Evolutionary conservation across 495 filamentous ascomycete genomes (phyloP), one percentile per base, ranked within the genome.

Genomic region (Penicillium roqueforti): DNA sequence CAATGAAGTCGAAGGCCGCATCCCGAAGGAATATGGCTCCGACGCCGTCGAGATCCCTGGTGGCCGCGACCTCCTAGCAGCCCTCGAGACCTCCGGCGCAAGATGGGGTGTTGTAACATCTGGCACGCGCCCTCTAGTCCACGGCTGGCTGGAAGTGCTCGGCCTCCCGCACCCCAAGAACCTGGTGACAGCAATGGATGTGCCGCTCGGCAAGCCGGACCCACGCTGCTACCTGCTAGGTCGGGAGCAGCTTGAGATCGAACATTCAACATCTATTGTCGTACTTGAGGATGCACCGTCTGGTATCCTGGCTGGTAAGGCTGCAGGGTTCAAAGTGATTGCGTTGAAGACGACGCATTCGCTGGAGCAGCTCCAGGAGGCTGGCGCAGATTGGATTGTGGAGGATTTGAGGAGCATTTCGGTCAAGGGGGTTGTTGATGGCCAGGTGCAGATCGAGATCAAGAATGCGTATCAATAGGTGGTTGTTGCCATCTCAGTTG

Each of bases 51-150:
- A 95, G 69, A 87, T 96, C 62, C 87, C 87, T 38, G 91, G 89
- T 28, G 75, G 79, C 19, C 75, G 84, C 53, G 63, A 62, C 38
- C 61, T 89, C 46, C 79, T 89, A 52, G 62, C 76, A 47, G 64
- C 75, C n/a, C 75, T 88, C 8, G 79, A 87, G 52, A 62, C 72
- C 28, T 68, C 71, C 29, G 67, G 74, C 41, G 84, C 81, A 0
- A 83, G 82, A 41, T 98, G 93, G 93, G 87, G 88, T 22, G 92
- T 98, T 53, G 92, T 97, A 8, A 98, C 93, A 5, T 92, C 87
- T 2, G 93, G 93, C 23, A 92, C 90, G 0, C 74, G 79, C 38
- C 87, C 90, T 4, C 79, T 98, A 13, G 83, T 96, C 4, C 80
- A 80, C 18, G 92, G 91, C 42, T 98, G 93, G 93, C 80, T 97